phyloP scores from a whole-genome alignment of 352 stramenopile genomes.

The Globisporangium carolinianum region DNA sequence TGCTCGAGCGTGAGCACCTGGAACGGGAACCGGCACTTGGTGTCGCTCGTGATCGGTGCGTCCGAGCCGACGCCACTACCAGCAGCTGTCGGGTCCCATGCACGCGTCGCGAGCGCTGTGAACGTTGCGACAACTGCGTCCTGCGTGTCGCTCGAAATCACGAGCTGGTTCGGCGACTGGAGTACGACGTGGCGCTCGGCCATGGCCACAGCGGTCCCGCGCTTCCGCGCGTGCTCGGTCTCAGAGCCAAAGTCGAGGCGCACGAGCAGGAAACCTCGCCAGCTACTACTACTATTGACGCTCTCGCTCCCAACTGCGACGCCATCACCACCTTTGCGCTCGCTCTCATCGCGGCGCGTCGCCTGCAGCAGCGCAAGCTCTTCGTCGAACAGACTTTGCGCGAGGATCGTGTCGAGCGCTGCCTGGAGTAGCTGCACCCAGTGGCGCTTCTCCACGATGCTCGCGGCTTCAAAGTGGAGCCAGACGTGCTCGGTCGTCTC shows the following conservation, averaged over 20 bases:
- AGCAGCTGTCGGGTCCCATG: slow-evolving; percentile 22
- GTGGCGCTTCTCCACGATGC: slow-evolving; percentile 26
- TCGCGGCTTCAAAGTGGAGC: slow-evolving; percentile 34
- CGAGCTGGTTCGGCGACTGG: slow-evolving; percentile 40
- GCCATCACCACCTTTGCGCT: neutral
- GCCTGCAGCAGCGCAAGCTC: slow-evolving; percentile 13
- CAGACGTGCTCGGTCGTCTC: slow-evolving; percentile 48
- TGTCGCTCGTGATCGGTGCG: slow-evolving; percentile 18
- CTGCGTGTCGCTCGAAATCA: slow-evolving; percentile 24
- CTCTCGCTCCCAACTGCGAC: neutral
- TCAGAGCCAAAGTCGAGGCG: slow-evolving; percentile 25
- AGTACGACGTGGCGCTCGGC: slow-evolving; percentile 42
- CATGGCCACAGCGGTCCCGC: slow-evolving; percentile 20
- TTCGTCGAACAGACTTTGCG: slow-evolving; percentile 36
- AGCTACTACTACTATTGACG: neutral
- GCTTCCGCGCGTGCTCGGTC: slow-evolving; percentile 17
- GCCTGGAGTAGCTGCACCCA: slow-evolving; percentile 51
- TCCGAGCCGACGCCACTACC: slow-evolving; percentile 1
- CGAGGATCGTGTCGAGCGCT: slow-evolving; percentile 41
- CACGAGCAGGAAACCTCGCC: slow-evolving; percentile 24
- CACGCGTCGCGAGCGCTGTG: slow-evolving; percentile 33
- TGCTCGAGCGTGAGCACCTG: slow-evolving; percentile 65
- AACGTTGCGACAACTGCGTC: slow-evolving; percentile 28
- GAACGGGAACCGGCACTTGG: slow-evolving; percentile 44
- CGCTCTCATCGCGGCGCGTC: neutral